A percentile compares a stretch with the other conserved stretches of the same genome.
Conservation (phyloP, 345 rosid species). For the Microthlaspi erraticum region DNA sequence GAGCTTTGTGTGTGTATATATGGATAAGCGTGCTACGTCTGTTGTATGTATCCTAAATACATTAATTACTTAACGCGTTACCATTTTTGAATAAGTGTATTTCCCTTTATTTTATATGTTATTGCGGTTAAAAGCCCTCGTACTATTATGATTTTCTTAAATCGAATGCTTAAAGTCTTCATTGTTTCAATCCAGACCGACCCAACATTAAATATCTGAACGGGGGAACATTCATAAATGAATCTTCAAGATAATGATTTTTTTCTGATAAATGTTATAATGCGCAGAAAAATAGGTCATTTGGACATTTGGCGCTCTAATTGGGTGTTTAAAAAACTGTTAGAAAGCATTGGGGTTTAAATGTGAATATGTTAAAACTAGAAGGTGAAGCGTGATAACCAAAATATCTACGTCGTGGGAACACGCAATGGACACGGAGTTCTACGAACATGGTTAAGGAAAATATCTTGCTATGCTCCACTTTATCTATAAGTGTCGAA, state of each 20-base stretch:
- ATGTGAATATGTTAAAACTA: not conserved
- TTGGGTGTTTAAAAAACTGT: not conserved
- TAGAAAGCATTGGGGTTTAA: not conserved
- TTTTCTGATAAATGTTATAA: not conserved
- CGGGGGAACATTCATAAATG: not conserved
- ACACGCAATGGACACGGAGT: constrained; percentile 42
- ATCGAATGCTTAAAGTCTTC: not conserved
- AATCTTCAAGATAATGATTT: rapidly evolving
- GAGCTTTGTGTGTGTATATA: not conserved
- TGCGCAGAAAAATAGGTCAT: not conserved
- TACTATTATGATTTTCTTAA: not conserved
- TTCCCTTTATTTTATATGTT: not conserved
- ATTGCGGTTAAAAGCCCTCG: constrained; percentile 21
- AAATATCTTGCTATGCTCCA: not conserved
- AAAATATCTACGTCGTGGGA: constrained; percentile 36
- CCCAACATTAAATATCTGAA: too few species aligned
- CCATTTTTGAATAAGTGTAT: constrained; percentile 34
- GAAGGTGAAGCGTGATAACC: not conserved
- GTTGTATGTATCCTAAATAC: not conserved
- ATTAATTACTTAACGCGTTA: constrained; percentile 38
- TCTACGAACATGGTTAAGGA: constrained; percentile 18
- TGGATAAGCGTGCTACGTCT: constrained; percentile 29
- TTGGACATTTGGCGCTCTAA: not conserved
- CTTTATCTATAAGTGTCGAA: not conserved
- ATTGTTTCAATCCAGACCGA: too few species aligned